Percentiles rank a stretch among this genome's conserved stretches.
These are phyloP conservation scores for Oligophagozyma castellii DNA, from an alignment of 1,139 yeast species.

Conservation along the genomic window DNA sequence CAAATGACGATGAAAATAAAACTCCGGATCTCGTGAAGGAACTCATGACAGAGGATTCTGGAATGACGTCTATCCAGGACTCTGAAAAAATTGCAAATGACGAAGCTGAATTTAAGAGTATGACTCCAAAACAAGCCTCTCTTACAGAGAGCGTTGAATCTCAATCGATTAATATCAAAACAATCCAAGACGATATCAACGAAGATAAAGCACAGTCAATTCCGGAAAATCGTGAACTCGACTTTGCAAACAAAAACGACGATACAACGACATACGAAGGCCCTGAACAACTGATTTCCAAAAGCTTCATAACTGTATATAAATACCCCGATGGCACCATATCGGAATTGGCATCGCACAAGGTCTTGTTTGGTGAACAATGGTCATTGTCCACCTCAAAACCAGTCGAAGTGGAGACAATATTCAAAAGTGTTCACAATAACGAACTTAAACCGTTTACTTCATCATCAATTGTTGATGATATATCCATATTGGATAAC, in stretches of 20 bases:
- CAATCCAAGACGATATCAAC: background rate
- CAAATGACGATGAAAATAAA: background rate
- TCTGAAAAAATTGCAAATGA: background rate
- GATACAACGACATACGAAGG: slow-evolving; percentile 35
- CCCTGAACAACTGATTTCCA: slow-evolving; percentile 45
- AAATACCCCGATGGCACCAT: slow-evolving; percentile 31
- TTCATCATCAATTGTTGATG: background rate
- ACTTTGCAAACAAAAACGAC: background rate
- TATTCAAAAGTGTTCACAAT: slow-evolving; percentile 4
- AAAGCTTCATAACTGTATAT: slow-evolving; percentile 35
- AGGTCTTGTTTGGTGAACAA: slow-evolving; percentile 39
- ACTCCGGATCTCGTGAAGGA: background rate
- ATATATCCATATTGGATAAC: slow-evolving; percentile 27
- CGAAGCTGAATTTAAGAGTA: background rate
- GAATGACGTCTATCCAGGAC: background rate
- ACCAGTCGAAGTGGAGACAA: slow-evolving; percentile 17
- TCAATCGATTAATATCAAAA: background rate
- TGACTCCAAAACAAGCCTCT: slow-evolving; percentile 8
- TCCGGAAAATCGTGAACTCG: too few relatives aligned
- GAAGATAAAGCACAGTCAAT: background rate
- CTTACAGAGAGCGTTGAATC: slow-evolving; percentile 5
- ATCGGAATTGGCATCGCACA: slow-evolving; percentile 29
- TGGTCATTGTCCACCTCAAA: slow-evolving; percentile 21
- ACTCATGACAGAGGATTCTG: background rate
- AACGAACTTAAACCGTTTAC: background rate